A percentile compares a stretch with the other conserved stretches of the same genome.
Conservation (phyloP, 805 yeast genomes). For the Suhomyces sp. region DNA sequence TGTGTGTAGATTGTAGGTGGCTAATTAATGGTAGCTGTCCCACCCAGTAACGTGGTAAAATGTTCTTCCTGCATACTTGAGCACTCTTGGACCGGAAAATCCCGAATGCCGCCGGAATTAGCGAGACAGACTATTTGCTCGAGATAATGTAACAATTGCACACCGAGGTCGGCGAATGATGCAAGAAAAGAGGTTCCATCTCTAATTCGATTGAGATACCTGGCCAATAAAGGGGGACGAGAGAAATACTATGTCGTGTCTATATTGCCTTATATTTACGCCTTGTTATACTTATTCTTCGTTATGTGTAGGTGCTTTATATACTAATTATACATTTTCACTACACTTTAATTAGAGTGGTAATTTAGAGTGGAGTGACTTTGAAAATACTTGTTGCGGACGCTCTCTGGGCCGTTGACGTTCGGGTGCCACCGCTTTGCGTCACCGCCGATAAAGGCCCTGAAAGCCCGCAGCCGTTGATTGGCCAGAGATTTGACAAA, state of each 20-base stretch:
- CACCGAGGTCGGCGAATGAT: background rate
- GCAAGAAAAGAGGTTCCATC: background rate
- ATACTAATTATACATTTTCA: background rate
- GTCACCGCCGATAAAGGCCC: constrained; percentile 7
- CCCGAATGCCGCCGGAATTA: background rate
- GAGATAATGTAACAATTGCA: background rate
- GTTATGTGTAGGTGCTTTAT: background rate
- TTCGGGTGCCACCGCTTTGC: background rate
- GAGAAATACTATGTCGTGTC: too few relatives aligned
- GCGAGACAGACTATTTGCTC: background rate
- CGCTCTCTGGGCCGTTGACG: background rate
- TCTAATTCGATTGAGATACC: background rate
- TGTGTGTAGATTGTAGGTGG: background rate
- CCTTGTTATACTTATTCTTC: background rate
- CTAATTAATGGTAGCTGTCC: background rate
- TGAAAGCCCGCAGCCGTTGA: background rate
- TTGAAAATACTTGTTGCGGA: background rate
- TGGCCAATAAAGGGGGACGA: background rate
- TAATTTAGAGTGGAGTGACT: background rate
- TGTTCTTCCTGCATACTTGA: background rate
- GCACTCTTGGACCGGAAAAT: background rate
- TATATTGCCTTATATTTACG: background rate
- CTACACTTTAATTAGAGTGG: background rate
- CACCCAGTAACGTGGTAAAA: background rate
- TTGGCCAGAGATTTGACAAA: constrained; percentile 2